Base-by-base conservation (phyloP, 2,329 filamentous ascomycete genomes). In the Alternaria triticina region DNA sequence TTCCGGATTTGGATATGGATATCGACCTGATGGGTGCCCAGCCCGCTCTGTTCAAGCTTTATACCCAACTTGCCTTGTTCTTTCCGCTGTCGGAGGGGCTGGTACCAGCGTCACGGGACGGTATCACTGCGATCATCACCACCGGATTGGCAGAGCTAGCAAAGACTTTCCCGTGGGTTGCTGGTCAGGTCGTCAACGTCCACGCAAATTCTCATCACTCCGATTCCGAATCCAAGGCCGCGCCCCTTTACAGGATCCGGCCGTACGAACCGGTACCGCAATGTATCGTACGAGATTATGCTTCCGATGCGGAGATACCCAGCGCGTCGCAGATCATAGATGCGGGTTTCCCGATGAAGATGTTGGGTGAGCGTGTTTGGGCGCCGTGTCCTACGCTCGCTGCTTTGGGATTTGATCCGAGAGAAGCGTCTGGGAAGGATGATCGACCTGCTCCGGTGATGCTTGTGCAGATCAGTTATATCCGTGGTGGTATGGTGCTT, bases 401-500 rank as follows among this genome's bases (percentile, higher is more conserved):
- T 40, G 70, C 74, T 0, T n/a, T 65, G 17, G 54, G 46, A 1
- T 61, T 63, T 33, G 62, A 69, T 23, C 58, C 60, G 11, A 51
- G n/a, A 10, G 74, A 68, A 1, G 59, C 62, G 5, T 61, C 71
- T 11, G 68, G 68, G 15, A 55, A 62, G 36, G 30, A 62, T 59
- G 59, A 62, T 51, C 69, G 66, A 11, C 74, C 74, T 9, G 72
- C 20, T 69, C 73, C 55, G 45, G 85, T 87, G 0, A 72, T 87
- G 45, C 63, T 83, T 0, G 62, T 86, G 2, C 86, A 87, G 65
- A 79, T 80, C 2, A 87, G 81, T 51, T 82, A 86, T 57, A 81
- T 88, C 40, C 56, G 66, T 1, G 84, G 82, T 4, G 86, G 86
- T 0, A 67, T 88, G 0, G 63, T 88, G 1, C 77, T 88, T 9